These are phyloP conservation scores for Pseudopyricularia cyperi DNA, from an alignment of 2,329 filamentous ascomycete genomes.

Conservation along the genomic window DNA sequence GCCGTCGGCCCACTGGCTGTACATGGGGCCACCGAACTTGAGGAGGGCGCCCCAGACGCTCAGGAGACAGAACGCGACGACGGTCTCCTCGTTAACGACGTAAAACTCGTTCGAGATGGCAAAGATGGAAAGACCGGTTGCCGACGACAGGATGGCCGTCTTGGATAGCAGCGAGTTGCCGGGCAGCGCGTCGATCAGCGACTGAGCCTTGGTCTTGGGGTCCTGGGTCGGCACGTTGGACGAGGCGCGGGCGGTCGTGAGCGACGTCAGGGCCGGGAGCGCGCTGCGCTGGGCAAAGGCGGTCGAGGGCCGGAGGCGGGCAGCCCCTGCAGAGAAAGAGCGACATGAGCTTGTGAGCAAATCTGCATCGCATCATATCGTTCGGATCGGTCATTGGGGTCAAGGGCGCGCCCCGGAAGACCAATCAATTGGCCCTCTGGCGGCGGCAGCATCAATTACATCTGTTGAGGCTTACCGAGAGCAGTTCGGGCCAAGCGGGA, in stretches of 20 bases:
- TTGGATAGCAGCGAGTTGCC: conserved; percentile 89
- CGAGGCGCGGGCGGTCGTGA: conserved; percentile 54
- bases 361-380: neutral
- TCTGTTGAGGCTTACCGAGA: conserved; percentile 57
- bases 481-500: conserved; percentile 93
- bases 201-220: conserved; percentile 94
- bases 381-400: neutral
- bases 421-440: neutral
- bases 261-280: conserved; percentile 59
- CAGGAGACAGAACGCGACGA: conserved; percentile 84
- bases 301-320: conserved; percentile 75
- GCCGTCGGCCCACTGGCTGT: conserved; percentile 80
- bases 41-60: conserved; percentile 86
- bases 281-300: conserved; percentile 43
- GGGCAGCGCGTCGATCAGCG: conserved; percentile 83
- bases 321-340: conserved; percentile 53
- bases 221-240: conserved; percentile 75
- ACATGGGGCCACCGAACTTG: conserved; percentile 86
- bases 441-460: neutral
- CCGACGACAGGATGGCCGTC: conserved; percentile 90
- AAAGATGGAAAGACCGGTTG: conserved; percentile 80
- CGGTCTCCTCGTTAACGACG: conserved; percentile 97
- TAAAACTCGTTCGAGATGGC: conserved; percentile 99
- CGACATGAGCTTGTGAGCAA: conserved; percentile 1
- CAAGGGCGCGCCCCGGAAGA: neutral